Evolutionary conservation across 2,329 filamentous ascomycete species (phyloP), one percentile per base, ranked within the genome.

Genomic region (Paecilomyces niveus): DNA sequence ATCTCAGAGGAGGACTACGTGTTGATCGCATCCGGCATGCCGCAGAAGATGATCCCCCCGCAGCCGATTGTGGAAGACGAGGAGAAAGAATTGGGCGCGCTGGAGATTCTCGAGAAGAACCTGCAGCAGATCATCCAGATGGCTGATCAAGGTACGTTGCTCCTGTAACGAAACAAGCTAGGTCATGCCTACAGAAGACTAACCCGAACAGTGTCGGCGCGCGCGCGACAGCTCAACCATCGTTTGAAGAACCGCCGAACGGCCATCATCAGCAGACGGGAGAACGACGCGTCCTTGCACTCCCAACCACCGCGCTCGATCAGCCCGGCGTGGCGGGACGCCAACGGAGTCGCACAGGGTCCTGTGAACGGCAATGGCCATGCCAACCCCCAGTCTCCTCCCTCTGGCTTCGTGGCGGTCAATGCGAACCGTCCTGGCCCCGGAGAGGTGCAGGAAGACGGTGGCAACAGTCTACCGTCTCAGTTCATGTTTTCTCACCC

Each of bases 1-100:
- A 93, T 96, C 61, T 86, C 85, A 18, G 90, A 95, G 72, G 90
- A 95, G 70, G 91, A 96, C 70, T 96, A 88, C 80, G 83, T 92
- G 50, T 78, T 96, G 63, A 92, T 96, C 64, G 85, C 86, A 57
- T 92, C 89, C 45, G 90, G 91, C 29, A 89, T 90, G 63, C 84
- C 92, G 10, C 89, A 95, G 72, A 87, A 90, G 69, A 84, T 92
- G 74, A 90, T 92, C 18, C 88, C 90, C 1, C 87, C 88, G 13
- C 86, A 92, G 62, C 90, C 90, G 0, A 87, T 94, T 54, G 85
- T 89, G 59, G 90, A 95, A 69, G 91, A 96, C 68, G 92, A 96
- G 74, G 85, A 88, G 69, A 90, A 91, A 63, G 91, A 96, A 70
- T 74, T 95, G 39, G 90, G 87, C 11, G 93, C 90, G 0, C 78